These are phyloP conservation scores for Rhodotorula babjevae DNA, from an alignment of 768 basidiomycete genomes.

Conservation along the genomic window DNA sequence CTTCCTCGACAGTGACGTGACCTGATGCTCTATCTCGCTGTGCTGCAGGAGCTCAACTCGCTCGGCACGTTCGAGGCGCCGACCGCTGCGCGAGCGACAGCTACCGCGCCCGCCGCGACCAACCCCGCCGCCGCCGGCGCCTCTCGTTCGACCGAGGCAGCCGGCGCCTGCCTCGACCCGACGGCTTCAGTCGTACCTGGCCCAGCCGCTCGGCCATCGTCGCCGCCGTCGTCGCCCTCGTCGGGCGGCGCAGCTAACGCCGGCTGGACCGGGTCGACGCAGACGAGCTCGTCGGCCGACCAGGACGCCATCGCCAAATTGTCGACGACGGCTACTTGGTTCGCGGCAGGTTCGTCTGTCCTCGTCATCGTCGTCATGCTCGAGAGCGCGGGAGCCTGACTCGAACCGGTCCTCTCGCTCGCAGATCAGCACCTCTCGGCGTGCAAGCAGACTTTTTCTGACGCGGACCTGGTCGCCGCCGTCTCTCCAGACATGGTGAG, in stretches of 20 bases:
- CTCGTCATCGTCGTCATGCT: not conserved
- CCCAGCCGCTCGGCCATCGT: too few relatives aligned
- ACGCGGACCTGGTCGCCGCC: not conserved
- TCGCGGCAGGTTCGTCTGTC: not conserved
- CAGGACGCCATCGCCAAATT: not conserved
- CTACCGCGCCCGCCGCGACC: too few relatives aligned
- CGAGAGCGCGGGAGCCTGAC: not conserved
- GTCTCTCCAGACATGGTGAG: not conserved
- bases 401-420: too few relatives aligned
- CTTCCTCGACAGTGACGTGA: too few relatives aligned
- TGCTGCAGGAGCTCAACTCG: too few relatives aligned
- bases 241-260: too few relatives aligned
- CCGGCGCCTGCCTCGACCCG: not conserved
- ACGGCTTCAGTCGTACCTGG: not conserved
- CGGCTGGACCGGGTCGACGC: not conserved
- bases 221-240: too few relatives aligned
- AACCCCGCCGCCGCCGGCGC: too few relatives aligned
- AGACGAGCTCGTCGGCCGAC: not conserved
- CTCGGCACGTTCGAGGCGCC: too few relatives aligned
- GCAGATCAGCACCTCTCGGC: conserved; percentile 1
- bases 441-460: not conserved
- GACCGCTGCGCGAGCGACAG: too few relatives aligned
- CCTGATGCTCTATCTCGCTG: too few relatives aligned
- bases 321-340: not conserved
- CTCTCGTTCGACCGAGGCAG: too few relatives aligned